These are phyloP conservation scores for Cladorrhinum sp. DNA, from an alignment of 2,329 filamentous ascomycete genomes.

Conservation along the genomic window DNA sequence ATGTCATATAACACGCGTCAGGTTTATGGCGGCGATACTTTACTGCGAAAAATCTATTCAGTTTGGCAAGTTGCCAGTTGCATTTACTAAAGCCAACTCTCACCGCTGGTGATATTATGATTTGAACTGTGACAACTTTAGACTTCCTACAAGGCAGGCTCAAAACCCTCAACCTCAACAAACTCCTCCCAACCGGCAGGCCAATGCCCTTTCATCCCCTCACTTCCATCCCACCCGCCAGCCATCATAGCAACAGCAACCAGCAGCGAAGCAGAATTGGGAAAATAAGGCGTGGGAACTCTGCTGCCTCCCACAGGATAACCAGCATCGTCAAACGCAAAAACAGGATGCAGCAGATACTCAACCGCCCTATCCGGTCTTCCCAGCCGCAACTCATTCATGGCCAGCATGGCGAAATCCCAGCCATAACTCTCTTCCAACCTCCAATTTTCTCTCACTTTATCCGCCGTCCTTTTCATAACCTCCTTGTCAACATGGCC, in stretches of 20 bases:
- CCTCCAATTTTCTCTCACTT: constrained; percentile 39
- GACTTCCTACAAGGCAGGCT: constrained; percentile 32
- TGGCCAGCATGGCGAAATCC: constrained; percentile 45
- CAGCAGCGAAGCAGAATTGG: constrained; percentile 47
- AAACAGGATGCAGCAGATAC: constrained; percentile 48
- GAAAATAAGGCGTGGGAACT: constrained; percentile 58
- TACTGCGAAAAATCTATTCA: not conserved
- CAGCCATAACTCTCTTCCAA: constrained; percentile 42
- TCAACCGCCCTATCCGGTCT: constrained; percentile 38
- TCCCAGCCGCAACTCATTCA: constrained; percentile 42
- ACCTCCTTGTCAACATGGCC: constrained; percentile 36
- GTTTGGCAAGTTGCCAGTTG: not conserved
- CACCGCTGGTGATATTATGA: not conserved
- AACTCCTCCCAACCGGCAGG: constrained; percentile 48
- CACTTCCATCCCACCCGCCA: constrained; percentile 51
- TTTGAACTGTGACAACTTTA: not conserved
- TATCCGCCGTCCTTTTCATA: constrained; percentile 37
- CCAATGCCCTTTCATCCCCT: constrained; percentile 41
- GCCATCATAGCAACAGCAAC: constrained; percentile 56
- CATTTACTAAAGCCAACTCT: not conserved
- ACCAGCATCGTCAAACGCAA: constrained; percentile 55
- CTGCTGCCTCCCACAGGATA: constrained; percentile 51
- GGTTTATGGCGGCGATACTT: constrained; percentile 3
- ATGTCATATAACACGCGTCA: not conserved
- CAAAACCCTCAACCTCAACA: constrained; percentile 48